Evolutionary conservation across 257 asterid species (phyloP).

Genomic region (Ophiorrhiza pumila): DNA sequence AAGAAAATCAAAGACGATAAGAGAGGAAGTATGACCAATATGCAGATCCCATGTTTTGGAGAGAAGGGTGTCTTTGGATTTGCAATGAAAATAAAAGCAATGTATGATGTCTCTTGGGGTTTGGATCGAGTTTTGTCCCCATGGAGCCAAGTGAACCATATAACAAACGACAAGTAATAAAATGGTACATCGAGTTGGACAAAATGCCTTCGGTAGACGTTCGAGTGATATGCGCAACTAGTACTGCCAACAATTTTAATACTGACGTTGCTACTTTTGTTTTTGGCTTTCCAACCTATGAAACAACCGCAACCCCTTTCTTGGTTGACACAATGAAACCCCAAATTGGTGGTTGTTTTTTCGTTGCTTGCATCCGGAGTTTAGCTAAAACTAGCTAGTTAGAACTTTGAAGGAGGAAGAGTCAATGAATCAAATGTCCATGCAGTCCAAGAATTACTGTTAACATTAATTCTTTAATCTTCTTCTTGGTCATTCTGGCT

Average conservation of each 20-base stretch:
- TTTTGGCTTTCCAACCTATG: not conserved
- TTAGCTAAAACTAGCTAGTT: conserved; percentile 17
- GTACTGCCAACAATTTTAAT: not conserved
- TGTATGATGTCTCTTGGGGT: conserved; percentile 27
- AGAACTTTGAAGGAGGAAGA: conserved; percentile 13
- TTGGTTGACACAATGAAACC: no score
- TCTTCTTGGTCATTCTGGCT: conserved; percentile 21
- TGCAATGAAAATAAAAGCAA: conserved; percentile 19
- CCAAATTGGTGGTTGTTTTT: conserved; percentile 4
- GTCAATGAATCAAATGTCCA: conserved; percentile 35
- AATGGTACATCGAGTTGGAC: conserved; percentile 39
- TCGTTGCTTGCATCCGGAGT: conserved; percentile 10
- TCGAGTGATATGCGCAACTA: conserved; percentile 18
- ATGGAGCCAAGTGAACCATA: conserved; percentile 63
- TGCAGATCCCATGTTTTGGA: conserved; percentile 29
- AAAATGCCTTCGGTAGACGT: conserved; percentile 26
- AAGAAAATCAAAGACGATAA: no score
- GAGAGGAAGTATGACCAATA: conserved; percentile 9
- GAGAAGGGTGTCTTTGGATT: conserved; percentile 26
- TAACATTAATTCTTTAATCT: conserved; percentile 18
- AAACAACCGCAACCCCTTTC: no score
- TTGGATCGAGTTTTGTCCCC: conserved; percentile 34
- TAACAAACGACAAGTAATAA: conserved; percentile 24
- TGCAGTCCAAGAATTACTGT: conserved; percentile 37
- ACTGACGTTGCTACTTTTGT: not conserved